Percentiles rank a stretch among this genome's conserved stretches.
phyloP scores from a whole-genome alignment of 805 yeast genomes.

The Metschnikowia picachoensis region DNA sequence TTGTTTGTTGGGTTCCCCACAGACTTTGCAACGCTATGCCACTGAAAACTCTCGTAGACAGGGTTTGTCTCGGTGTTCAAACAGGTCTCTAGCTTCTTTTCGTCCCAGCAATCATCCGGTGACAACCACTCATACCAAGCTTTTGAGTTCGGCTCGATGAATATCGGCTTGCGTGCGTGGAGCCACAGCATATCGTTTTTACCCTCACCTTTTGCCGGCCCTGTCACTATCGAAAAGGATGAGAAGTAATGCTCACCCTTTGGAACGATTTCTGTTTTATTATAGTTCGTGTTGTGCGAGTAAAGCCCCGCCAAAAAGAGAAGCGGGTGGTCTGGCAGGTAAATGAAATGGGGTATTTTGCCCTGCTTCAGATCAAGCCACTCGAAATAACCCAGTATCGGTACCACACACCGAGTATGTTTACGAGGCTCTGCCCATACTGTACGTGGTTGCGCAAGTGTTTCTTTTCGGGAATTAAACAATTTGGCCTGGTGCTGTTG shows the following conservation, averaged over 20 bases:
- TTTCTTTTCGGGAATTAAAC: conserved; percentile 75
- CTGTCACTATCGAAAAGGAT: conserved; percentile 67
- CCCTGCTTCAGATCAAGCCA: conserved; percentile 50
- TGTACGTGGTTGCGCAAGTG: conserved; percentile 42
- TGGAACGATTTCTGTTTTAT: conserved; percentile 16
- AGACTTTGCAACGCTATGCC: conserved; percentile 53
- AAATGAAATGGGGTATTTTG: conserved; percentile 65
- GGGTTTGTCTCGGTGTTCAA: conserved; percentile 33
- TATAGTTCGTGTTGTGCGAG: conserved; percentile 33
- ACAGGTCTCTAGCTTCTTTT: conserved; percentile 33
- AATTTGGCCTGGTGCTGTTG: conserved; percentile 42
- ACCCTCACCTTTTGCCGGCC: conserved; percentile 46
- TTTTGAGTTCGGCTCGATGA: conserved; percentile 54
- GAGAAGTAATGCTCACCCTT: conserved; percentile 30
- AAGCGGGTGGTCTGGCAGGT: conserved; percentile 47
- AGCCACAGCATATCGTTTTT: conserved; percentile 59
- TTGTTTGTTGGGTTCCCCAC: conserved; percentile 63
- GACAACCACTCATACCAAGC: conserved; percentile 66
- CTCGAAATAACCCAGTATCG: conserved; percentile 82
- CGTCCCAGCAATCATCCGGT: conserved; percentile 37
- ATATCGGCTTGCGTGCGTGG: conserved; percentile 76
- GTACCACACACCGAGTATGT: conserved; percentile 64
- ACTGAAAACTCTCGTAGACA: conserved; percentile 39
- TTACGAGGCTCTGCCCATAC: conserved; percentile 56
- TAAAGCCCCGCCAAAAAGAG: conserved; percentile 58